These are phyloP conservation scores for Cladosporium cucumerinum DNA, from an alignment of 2,329 filamentous ascomycete genomes.

Conservation along the genomic window DNA sequence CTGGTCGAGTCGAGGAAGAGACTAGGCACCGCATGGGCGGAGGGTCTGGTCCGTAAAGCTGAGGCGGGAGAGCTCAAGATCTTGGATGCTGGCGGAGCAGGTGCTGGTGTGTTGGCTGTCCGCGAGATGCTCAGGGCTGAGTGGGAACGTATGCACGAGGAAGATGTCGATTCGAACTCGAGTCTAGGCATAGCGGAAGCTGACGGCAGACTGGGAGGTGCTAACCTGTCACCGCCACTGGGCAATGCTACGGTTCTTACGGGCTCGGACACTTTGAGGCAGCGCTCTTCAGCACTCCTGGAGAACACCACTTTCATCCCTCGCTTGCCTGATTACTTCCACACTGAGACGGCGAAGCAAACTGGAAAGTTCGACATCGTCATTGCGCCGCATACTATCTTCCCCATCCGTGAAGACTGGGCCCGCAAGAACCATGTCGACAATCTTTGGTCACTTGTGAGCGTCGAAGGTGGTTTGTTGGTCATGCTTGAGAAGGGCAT, in stretches of 20 bases:
- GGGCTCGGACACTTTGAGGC: conserved; percentile 69
- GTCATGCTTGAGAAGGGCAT: conserved; percentile 88
- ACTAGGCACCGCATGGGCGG: conserved; percentile 68
- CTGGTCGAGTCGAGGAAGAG: conserved; percentile 72
- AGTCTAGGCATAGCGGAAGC: conserved; percentile 30
- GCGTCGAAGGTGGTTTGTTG: conserved; percentile 79
- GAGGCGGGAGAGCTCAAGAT: conserved; percentile 59
- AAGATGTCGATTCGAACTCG: conserved; percentile 19
- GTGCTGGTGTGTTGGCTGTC: conserved; percentile 72
- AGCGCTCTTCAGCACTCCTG: conserved; percentile 71
- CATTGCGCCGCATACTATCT: conserved; percentile 79
- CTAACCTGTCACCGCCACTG: conserved; percentile 47
- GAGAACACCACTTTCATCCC: conserved; percentile 91
- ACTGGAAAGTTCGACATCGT: conserved; percentile 76
- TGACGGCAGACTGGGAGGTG: conserved; percentile 37
- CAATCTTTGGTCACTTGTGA: conserved; percentile 85
- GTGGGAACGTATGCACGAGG: conserved; percentile 64
- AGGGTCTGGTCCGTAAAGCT: conserved; percentile 56
- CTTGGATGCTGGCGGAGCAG: conserved; percentile 71
- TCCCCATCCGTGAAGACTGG: conserved; percentile 71
- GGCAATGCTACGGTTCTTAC: conserved; percentile 80
- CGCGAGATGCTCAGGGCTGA: conserved; percentile 75
- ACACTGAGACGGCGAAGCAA: conserved; percentile 43
- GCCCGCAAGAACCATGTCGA: conserved; percentile 75
- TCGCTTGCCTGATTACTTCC: conserved; percentile 79